phyloP scores from a whole-genome alignment of 371 early-diverging fungal species.

The Zychaea mexicana region DNA sequence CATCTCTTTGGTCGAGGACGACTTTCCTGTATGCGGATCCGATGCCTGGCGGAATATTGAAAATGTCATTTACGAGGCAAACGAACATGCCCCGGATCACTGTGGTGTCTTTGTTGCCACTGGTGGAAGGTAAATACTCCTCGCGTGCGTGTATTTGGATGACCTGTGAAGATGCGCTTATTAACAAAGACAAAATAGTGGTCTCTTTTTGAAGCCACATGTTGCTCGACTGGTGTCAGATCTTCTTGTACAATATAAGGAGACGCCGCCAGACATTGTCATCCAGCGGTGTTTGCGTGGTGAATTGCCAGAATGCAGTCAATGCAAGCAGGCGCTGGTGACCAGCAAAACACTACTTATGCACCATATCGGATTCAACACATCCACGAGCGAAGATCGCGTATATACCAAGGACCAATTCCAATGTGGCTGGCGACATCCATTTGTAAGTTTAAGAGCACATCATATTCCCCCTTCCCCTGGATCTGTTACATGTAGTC shows the following conservation, averaged over 20 bases:
- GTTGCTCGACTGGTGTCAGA: slow-evolving; percentile 42
- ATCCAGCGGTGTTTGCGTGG: slow-evolving; percentile 62
- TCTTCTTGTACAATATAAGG: slow-evolving; percentile 39
- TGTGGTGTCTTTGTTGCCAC: slow-evolving; percentile 69
- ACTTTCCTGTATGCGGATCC: slow-evolving; percentile 60
- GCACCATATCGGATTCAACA: slow-evolving; percentile 66
- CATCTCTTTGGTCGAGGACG: slow-evolving; percentile 60
- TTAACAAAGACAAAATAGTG: too few species aligned
- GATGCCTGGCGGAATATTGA: slow-evolving; percentile 58
- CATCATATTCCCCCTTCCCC: neutral
- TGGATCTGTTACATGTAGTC: neutral
- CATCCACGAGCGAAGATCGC: slow-evolving; percentile 59
- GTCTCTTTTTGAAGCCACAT: slow-evolving; percentile 53
- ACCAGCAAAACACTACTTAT: slow-evolving; percentile 58
- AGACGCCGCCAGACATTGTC: slow-evolving; percentile 57
- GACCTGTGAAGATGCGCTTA: too few species aligned
- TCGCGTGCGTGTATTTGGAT: too few species aligned
- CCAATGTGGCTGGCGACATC: slow-evolving; percentile 70
- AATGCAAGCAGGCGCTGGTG: slow-evolving; percentile 40
- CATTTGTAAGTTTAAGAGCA: slow-evolving; percentile 53
- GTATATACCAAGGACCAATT: slow-evolving; percentile 58
- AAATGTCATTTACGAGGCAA: slow-evolving; percentile 54
- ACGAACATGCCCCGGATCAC: slow-evolving; percentile 44
- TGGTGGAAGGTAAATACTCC: slow-evolving; percentile 52
- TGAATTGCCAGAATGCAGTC: slow-evolving; percentile 45